These are phyloP conservation scores for Candolleomyces eurysporus DNA, from an alignment of 768 basidiomycete genomes.

Conservation along the genomic window DNA sequence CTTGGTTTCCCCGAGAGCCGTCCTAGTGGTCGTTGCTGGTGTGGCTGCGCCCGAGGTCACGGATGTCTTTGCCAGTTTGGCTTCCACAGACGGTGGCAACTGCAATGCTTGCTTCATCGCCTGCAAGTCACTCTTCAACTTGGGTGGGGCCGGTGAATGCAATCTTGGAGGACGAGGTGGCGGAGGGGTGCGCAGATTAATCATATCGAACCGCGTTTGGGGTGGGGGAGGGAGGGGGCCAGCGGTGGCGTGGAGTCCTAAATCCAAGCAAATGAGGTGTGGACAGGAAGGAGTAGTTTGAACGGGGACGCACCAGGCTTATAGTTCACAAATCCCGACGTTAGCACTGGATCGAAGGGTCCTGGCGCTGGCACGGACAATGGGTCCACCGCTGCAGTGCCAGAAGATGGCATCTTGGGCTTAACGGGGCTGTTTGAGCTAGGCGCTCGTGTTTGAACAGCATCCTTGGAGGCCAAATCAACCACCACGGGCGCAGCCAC, in stretches of 20 bases:
- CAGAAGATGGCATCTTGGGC: background rate
- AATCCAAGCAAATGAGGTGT: background rate
- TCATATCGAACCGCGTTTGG: slow-evolving; percentile 5
- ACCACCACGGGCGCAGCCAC: slow-evolving; percentile 65
- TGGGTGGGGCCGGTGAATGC: slow-evolving; percentile 23
- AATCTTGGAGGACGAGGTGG: slow-evolving; percentile 15
- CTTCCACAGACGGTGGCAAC: slow-evolving; percentile 52
- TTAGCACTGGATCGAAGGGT: background rate
- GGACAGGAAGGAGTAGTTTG: background rate
- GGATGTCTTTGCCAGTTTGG: slow-evolving; percentile 37
- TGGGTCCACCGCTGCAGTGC: background rate
- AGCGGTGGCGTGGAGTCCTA: slow-evolving; percentile 11
- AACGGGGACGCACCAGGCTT: slow-evolving; percentile 1
- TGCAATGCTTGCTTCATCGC: slow-evolving; percentile 59
- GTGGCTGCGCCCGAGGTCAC: slow-evolving; percentile 16
- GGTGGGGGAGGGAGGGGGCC: slow-evolving; percentile 15
- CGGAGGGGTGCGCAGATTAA: background rate
- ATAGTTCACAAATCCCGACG: slow-evolving; percentile 10
- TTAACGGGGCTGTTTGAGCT: background rate
- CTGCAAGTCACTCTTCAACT: slow-evolving; percentile 46
- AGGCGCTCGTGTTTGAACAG: background rate
- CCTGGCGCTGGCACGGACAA: background rate
- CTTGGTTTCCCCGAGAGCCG: background rate
- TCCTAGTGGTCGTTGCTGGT: slow-evolving; percentile 8
- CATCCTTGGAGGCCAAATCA: slow-evolving; percentile 33